Evolutionary conservation across 345 rosid genomes (phyloP).

Genomic region (Erucastrum elatum): DNA sequence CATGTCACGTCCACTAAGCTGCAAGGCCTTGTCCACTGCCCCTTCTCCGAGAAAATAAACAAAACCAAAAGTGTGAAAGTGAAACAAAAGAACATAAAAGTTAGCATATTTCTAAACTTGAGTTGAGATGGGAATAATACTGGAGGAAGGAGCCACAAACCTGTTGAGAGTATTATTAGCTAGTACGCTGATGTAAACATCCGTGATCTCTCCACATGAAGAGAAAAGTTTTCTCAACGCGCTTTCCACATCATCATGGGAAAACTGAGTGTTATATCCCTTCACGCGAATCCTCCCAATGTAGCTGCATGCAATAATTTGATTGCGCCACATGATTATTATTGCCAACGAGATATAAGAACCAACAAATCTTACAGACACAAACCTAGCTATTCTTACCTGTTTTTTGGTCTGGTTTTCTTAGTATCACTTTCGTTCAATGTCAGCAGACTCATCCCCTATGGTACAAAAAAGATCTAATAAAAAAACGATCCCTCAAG

Average conservation of each 20-base stretch:
- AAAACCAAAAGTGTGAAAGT: neutral
- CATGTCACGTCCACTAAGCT: neutral
- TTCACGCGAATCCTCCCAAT: neutral
- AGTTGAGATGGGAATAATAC: neutral
- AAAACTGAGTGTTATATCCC: slow-evolving; percentile 3
- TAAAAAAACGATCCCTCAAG: neutral
- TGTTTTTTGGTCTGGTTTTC: neutral
- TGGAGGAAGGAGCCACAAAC: neutral
- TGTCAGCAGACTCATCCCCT: neutral
- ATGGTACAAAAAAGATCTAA: neutral
- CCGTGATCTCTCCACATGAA: neutral
- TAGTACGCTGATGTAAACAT: neutral
- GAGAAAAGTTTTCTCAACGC: slow-evolving; percentile 1
- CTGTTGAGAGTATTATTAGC: neutral
- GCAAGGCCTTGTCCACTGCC: neutral
- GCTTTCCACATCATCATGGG: neutral
- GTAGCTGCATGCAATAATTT: neutral
- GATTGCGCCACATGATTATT: too few relatives aligned
- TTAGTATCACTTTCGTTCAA: neutral
- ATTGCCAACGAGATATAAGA: too few relatives aligned
- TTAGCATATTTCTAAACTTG: neutral
- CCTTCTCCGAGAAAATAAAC: neutral
- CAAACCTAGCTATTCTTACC: neutral
- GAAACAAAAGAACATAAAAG: neutral
- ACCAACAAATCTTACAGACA: neutral